Conservation (phyloP, 75 land plant species). For the Adiantum capillusveneris region DNA sequence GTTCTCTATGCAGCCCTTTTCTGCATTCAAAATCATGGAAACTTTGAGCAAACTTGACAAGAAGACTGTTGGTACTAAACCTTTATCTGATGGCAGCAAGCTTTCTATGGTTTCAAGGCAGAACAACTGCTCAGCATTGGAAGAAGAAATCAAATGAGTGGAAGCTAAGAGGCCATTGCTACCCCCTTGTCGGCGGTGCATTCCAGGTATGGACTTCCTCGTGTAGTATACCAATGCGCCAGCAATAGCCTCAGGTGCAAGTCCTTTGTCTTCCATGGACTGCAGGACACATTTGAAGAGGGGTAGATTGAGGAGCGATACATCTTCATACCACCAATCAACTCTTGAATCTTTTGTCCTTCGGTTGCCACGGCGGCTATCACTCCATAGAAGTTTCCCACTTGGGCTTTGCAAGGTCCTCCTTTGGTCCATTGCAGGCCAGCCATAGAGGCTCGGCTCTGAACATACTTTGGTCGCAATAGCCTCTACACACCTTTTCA, state of each 20-base stretch:
- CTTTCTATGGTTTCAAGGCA: constrained; percentile 53
- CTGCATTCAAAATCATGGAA: constrained; percentile 52
- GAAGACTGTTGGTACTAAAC: constrained; percentile 37
- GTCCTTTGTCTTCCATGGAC: constrained; percentile 43
- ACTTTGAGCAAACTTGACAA: constrained; percentile 50
- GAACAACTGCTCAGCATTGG: constrained; percentile 47
- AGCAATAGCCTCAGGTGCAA: constrained; percentile 50
- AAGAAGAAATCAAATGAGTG: constrained; percentile 9
- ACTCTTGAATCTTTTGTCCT: constrained; percentile 8
- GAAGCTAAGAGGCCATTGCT: constrained; percentile 1
- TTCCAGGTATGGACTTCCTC: constrained; percentile 55
- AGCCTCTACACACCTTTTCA: constrained; percentile 65
- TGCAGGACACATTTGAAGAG: constrained; percentile 49
- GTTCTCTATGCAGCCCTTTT: constrained; percentile 38
- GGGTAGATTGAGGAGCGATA: constrained; percentile 37
- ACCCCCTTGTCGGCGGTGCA: constrained; percentile 21
- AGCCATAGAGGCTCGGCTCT: constrained; percentile 62
- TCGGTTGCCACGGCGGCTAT: constrained; percentile 40
- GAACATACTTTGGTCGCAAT: constrained; percentile 42
- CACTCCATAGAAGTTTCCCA: constrained; percentile 49
- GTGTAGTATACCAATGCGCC: constrained; percentile 66
- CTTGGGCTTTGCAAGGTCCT: constrained; percentile 27
- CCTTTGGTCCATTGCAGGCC: constrained; percentile 31
- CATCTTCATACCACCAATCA: constrained; percentile 75
- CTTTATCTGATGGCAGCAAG: constrained; percentile 43